Percentiles rank a stretch among this genome's conserved stretches.
Conservation (phyloP, 768 basidiomycete genomes). For the Tylopilus felleus region DNA sequence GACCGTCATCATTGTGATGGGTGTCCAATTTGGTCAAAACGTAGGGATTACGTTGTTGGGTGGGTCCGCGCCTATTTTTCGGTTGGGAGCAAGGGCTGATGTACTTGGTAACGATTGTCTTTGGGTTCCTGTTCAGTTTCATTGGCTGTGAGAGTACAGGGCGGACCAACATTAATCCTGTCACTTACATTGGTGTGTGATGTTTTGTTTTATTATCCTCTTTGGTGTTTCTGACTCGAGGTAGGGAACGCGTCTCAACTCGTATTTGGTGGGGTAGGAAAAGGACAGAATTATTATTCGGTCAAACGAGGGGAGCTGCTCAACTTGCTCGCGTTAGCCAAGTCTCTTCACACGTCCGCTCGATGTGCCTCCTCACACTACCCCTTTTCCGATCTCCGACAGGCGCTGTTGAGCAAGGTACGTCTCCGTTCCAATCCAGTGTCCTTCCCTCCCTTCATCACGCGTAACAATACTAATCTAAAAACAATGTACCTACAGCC, state of each 20-base stretch:
- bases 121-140: conserved; percentile 66
- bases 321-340: conserved; percentile 16
- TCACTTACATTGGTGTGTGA: conserved; percentile 46
- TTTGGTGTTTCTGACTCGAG: neutral
- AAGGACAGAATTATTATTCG: conserved; percentile 36
- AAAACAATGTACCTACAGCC: conserved; percentile 23
- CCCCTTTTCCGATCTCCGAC: neutral
- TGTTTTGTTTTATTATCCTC: neutral
- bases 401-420: conserved; percentile 26
- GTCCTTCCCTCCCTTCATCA: neutral
- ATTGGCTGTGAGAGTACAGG: conserved; percentile 61
- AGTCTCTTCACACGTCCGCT: neutral
- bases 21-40: conserved; percentile 52
- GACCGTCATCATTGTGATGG: conserved; percentile 50
- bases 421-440: neutral
- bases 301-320: conserved; percentile 16
- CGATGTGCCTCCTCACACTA: neutral
- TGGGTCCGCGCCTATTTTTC: neutral
- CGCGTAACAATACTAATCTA: neutral
- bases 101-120: conserved; percentile 36
- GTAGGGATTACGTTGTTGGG: conserved; percentile 34
- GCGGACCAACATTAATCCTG: conserved; percentile 59
- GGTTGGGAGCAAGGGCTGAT: neutral
- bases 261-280: conserved; percentile 59
- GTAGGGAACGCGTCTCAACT: conserved; percentile 51